Conservation (phyloP, 305 asterid species). For the Fraxinus ornus region DNA sequence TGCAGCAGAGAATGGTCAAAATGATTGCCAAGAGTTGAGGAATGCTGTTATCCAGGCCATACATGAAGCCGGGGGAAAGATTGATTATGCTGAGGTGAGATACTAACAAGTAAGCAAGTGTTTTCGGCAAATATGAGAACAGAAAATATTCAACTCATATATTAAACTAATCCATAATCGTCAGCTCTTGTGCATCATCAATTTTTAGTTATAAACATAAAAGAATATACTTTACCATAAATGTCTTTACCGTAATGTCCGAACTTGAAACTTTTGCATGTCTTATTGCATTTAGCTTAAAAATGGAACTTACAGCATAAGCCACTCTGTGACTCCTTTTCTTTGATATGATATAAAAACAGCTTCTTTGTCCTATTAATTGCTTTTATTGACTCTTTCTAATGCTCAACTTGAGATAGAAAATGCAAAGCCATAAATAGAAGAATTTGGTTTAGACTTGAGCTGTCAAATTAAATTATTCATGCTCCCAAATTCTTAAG, state of each 20-base stretch:
- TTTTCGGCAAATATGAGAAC: background rate
- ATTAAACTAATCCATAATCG: background rate
- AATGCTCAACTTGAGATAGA: background rate
- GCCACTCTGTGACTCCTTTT: background rate
- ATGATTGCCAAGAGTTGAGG: conserved; percentile 54
- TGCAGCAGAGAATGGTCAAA: conserved; percentile 61
- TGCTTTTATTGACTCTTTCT: background rate
- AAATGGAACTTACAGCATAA: background rate
- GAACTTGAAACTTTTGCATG: background rate
- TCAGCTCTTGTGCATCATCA: background rate
- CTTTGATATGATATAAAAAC: background rate
- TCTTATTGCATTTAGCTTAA: background rate
- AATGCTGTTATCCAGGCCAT: conserved; percentile 44
- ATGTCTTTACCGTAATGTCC: background rate
- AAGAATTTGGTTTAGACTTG: background rate
- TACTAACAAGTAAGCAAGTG: background rate
- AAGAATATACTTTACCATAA: background rate
- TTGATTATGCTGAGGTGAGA: conserved; percentile 90
- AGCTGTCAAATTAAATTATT: background rate
- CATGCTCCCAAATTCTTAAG: background rate
- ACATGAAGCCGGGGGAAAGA: conserved; percentile 68
- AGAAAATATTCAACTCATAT: background rate
- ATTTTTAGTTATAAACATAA: background rate
- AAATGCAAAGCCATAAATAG: background rate
- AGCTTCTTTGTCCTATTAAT: background rate